Percentiles rank a stretch among this genome's conserved stretches.
Conservation (phyloP, 371 early-diverging fungal genomes). For the Rhizopus delemar region DNA sequence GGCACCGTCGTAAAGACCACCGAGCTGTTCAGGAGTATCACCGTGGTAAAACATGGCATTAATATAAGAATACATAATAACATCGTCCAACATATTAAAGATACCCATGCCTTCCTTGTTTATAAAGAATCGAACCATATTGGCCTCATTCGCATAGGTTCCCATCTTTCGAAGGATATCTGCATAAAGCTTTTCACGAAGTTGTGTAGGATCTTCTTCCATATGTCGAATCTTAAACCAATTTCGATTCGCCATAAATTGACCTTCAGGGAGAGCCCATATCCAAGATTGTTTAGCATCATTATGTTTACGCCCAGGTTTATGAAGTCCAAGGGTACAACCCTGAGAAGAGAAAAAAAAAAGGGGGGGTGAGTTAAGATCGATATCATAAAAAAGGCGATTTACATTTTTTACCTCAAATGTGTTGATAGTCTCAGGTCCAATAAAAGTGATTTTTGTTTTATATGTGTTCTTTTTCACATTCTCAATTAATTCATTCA, state of each 20-base stretch:
- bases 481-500: slow-evolving; percentile 32
- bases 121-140: slow-evolving; percentile 53
- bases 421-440: slow-evolving; percentile 34
- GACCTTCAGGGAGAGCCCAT: slow-evolving; percentile 42
- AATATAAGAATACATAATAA: slow-evolving; percentile 51
- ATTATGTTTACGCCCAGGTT: slow-evolving; percentile 43
- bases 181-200: slow-evolving; percentile 60
- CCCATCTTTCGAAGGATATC: slow-evolving; percentile 53
- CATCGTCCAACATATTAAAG: slow-evolving; percentile 58
- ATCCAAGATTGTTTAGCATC: slow-evolving; percentile 63
- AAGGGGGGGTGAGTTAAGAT: not conserved
- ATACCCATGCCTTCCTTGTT: slow-evolving; percentile 56
- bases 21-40: slow-evolving; percentile 41
- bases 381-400: slow-evolving; percentile 10
- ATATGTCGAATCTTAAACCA: slow-evolving; percentile 58
- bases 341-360: slow-evolving; percentile 1
- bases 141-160: slow-evolving; percentile 53
- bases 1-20: slow-evolving; percentile 58
- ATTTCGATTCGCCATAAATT: slow-evolving; percentile 43
- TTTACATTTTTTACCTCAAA: slow-evolving; percentile 16
- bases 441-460: slow-evolving; percentile 40
- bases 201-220: slow-evolving; percentile 62
- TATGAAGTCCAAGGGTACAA: slow-evolving; percentile 25
- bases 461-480: slow-evolving; percentile 22
- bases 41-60: slow-evolving; percentile 53